Evolutionary conservation across 2,329 filamentous ascomycete genomes (phyloP), one percentile per base, ranked within the genome.

Genomic region (Ophiostoma ips): DNA sequence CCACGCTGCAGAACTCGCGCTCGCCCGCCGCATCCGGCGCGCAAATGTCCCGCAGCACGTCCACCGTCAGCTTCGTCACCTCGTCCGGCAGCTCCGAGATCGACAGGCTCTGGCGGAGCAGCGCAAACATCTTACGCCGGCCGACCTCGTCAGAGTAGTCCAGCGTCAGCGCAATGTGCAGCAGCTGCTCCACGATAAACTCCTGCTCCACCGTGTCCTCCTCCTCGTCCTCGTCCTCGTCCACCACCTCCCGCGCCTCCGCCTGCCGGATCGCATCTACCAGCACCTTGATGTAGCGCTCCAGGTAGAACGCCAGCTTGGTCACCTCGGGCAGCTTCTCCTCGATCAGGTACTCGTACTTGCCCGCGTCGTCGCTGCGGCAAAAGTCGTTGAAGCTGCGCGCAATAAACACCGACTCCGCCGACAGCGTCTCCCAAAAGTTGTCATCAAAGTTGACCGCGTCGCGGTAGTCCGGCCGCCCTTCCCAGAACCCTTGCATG

Each of bases 61-160:
- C 83, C 19, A 95, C 77, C 0, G 83, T 81, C 48, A 98, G 81
- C 61, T 89, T 90, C 1, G 92, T 96, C 43, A 87, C 83, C 62
- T 95, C 87, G 59, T 98, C 90, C 0, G 92, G 89, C 2, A 98
- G 73, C 58, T 94, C 86, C 3, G 89, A 79, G 48, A 89, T 82
- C 0, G 88, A 88, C 15, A 98, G 71, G 2, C 84, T 83, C 62
- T 94, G 87, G 50, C 92, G 79, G 53, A 96, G 76, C 33, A 96
- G 75, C 16, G 86, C 81, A 63, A 94, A 95, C 88, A 98, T 96
- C 68, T 95, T 94, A 52, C 90, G 77, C 56, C 92, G 79, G 46
- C 92, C 92, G 55, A 95, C 86, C 65, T 96, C 92, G 61, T 98
- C 92, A n/a, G 87, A 89, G 65, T 96, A 98, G 66, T 98, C 92